Conservation (phyloP, 2,329 filamentous ascomycete genomes). For the Metarhizium robertsii region DNA sequence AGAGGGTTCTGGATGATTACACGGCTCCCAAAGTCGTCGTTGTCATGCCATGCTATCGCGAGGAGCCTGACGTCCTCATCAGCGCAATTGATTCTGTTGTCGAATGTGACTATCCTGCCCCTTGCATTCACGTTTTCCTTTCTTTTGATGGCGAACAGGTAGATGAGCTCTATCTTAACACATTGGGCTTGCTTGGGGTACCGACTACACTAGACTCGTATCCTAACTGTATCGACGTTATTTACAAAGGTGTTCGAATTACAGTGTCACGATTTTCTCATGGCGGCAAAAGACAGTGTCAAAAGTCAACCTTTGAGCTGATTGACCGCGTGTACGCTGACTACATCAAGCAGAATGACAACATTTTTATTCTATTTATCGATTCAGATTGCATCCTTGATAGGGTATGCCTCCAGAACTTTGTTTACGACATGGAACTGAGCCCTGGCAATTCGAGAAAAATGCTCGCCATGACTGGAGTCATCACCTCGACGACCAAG, state of each 20-base stretch:
- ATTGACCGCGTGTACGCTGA: constrained; percentile 88
- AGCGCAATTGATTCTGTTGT: constrained; percentile 87
- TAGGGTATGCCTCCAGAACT: constrained; percentile 86
- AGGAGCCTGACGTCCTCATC: constrained; percentile 74
- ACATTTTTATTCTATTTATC: constrained; percentile 92
- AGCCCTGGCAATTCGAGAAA: constrained; percentile 85
- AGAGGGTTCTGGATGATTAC: constrained; percentile 71
- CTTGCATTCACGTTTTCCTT: constrained; percentile 88
- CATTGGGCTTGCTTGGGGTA: constrained; percentile 76
- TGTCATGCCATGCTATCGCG: constrained; percentile 95
- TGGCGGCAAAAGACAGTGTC: constrained; percentile 87
- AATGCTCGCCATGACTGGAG: constrained; percentile 95
- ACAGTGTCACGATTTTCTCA: constrained; percentile 90
- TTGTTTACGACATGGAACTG: constrained; percentile 97
- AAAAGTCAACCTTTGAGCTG: constrained; percentile 86
- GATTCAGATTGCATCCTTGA: constrained; percentile 96
- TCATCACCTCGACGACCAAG: constrained; percentile 88
- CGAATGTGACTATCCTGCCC: constrained; percentile 84
- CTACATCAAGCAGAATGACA: constrained; percentile 80
- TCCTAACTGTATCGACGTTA: constrained; percentile 83
- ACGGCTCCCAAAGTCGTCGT: constrained; percentile 91
- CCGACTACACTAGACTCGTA: constrained; percentile 67
- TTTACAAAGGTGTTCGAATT: constrained; percentile 72
- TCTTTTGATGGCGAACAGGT: constrained; percentile 89
- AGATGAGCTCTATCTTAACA: constrained; percentile 81